A percentile compares a stretch with the other conserved stretches of the same genome.
Evolutionary conservation across 2,329 filamentous ascomycete genomes (phyloP).

Genomic region (Pyricularia sp.): DNA sequence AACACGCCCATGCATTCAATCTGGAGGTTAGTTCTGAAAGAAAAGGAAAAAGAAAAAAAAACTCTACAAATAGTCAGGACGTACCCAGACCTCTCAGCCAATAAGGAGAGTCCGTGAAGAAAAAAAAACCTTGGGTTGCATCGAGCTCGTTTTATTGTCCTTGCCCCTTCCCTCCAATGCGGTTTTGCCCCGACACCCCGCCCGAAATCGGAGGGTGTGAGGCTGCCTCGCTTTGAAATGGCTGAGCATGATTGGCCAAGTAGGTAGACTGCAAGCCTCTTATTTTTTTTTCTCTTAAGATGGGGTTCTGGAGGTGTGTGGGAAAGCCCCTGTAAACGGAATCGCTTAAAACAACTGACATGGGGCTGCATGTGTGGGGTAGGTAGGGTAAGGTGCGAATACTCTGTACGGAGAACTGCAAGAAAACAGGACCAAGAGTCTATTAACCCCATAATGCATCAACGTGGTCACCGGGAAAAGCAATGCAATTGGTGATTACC

Average conservation of each 20-base stretch:
- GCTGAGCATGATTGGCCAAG: conserved; percentile 12
- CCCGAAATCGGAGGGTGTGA: conserved; percentile 7
- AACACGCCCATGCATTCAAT: not conserved
- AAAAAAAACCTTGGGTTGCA: not conserved
- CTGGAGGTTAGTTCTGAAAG: not conserved
- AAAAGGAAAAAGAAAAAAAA: too few species aligned
- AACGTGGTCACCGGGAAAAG: not conserved
- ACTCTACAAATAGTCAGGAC: not conserved
- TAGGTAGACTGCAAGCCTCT: not conserved
- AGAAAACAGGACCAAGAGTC: not conserved
- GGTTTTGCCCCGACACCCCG: not conserved
- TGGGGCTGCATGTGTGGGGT: conserved; percentile 1
- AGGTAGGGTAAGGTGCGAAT: not conserved
- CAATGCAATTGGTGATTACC: not conserved
- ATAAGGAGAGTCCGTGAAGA: not conserved
- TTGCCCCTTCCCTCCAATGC: not conserved
- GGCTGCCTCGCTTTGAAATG: conserved; percentile 12
- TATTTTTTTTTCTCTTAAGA: not conserved
- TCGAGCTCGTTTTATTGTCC: not conserved
- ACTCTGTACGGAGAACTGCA: not conserved
- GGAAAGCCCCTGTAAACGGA: not conserved
- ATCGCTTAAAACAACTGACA: not conserved
- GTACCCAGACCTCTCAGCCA: not conserved
- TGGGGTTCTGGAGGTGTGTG: not conserved
- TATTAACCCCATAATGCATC: not conserved